Percentiles rank a stretch among this genome's conserved stretches.
Evolutionary conservation across 495 filamentous ascomycete species (phyloP).

Genomic region (Rostrohypoxylon terebratum): DNA sequence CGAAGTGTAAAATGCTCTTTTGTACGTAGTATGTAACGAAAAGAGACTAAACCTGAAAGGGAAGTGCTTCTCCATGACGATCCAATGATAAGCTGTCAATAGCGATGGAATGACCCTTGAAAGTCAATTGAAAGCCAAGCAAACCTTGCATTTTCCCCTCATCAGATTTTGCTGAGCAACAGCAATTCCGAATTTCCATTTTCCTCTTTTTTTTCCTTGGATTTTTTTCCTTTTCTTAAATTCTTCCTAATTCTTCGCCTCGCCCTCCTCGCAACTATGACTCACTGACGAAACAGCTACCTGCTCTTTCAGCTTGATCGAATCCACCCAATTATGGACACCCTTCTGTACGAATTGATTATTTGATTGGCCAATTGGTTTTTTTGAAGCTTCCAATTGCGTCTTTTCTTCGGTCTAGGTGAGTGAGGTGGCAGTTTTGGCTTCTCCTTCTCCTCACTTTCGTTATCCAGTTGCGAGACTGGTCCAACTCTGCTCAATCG

Average conservation of each 20-base stretch:
- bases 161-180: conserved; percentile 19
- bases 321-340: conserved; percentile 43
- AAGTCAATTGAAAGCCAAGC: conserved; percentile 1
- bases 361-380: conserved; percentile 47
- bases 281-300: conserved; percentile 31
- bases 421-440: conserved; percentile 35
- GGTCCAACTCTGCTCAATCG: conserved; percentile 39
- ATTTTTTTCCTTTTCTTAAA: conserved; percentile 1
- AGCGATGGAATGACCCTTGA: background rate
- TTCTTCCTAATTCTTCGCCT: conserved; percentile 37
- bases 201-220: conserved; percentile 1
- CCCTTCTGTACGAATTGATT: conserved; percentile 31
- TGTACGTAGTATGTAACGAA: background rate
- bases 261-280: conserved; percentile 38
- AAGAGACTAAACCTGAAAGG: conserved; percentile 8
- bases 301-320: conserved; percentile 41
- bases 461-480: conserved; percentile 4
- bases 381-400: conserved; percentile 23
- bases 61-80: background rate
- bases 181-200: conserved; percentile 4
- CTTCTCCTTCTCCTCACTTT: conserved; percentile 4
- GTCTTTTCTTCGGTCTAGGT: conserved; percentile 23
- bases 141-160: conserved; percentile 12
- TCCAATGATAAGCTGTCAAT: conserved; percentile 8
- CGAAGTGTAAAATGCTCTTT: conserved; percentile 6